Evolutionary conservation across 1,284 basidiomycete genomes (phyloP), one percentile per base, ranked within the genome.

Genomic region (Mycena citricolor): DNA sequence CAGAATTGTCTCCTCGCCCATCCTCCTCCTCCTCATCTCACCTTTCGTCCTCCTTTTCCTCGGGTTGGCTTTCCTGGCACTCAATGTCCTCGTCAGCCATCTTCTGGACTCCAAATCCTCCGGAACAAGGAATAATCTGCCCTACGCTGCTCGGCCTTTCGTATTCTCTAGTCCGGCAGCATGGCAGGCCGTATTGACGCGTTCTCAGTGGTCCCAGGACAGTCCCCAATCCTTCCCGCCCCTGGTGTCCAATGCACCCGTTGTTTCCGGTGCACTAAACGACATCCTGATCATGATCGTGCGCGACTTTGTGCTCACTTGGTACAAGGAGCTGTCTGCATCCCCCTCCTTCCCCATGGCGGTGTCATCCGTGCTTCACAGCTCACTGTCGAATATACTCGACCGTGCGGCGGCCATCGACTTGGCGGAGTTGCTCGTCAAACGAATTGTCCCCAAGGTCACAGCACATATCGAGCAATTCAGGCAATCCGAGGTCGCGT

Each of bases 401-500:
- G 62, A 70, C 6, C 74, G 83, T 26, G 68, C 79, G 2, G 65
- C 74, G 8, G 66, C 60, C 13, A 69, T 94, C 30, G 94, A 98
- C 61, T 61, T 91, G 41, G 71, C 92, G 0, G 78, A 79, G 5
- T 72, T 97, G 8, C 61, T 94, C 21, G 90, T 97, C 16, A 86
- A 85, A 42, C 83, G 81, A 3, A 79, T 98, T 21, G 64, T 97
- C 5, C 95, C 95, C 3, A 86, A 84, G 57, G 68, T 98, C 43
- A 97, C 92, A 0, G 71, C 79, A 0, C 95, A 98, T 61, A 76
- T 98, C 22, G 90, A 94, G 49, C 83, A 87, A 39, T 97, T 91
- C 61, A 83, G 90, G n/a, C 81, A 88, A 52, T 91, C 94, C n/a
- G 92, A 95, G 63, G 76, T 90, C 34, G 83, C 83, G 6, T 71